phyloP scores from a whole-genome alignment of 2,329 filamentous ascomycete genomes.

The Chaetomium strumarium region DNA sequence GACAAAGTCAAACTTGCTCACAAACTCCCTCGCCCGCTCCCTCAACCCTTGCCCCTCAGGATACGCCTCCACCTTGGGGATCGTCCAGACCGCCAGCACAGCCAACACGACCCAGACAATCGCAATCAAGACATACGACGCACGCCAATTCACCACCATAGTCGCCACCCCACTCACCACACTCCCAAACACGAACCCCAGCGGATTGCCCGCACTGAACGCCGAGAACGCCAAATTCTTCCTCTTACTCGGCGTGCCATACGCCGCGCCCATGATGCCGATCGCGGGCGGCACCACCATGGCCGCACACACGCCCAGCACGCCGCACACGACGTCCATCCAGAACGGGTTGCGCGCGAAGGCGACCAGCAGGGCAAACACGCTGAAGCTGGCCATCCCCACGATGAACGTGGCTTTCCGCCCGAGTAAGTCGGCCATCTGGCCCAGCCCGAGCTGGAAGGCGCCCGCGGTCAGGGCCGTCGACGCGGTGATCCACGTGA shows the following conservation, averaged over 20 bases:
- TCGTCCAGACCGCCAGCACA: conserved; percentile 52
- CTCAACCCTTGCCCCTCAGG: conserved; percentile 34
- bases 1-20: conserved; percentile 55
- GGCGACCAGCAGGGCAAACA: conserved; percentile 51
- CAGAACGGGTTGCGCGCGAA: conserved; percentile 54
- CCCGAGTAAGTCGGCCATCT: conserved; percentile 61
- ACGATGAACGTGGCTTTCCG: conserved; percentile 54
- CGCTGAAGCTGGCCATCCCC: conserved; percentile 53
- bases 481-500: conserved; percentile 63
- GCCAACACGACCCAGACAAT: conserved; percentile 59
- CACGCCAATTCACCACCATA: conserved; percentile 57
- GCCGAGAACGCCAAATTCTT: conserved; percentile 62
- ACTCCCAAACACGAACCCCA: conserved; percentile 39
- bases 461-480: conserved; percentile 57
- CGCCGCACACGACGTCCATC: conserved; percentile 57
- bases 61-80: conserved; percentile 49
- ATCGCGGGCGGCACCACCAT: conserved; percentile 58
- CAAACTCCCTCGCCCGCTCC: conserved; percentile 33
- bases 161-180: conserved; percentile 59
- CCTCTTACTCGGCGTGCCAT: conserved; percentile 53
- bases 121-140: conserved; percentile 54
- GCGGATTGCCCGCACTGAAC: conserved; percentile 42
- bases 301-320: conserved; percentile 59
- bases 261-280: conserved; percentile 58
- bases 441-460: conserved; percentile 61